phyloP scores from a whole-genome alignment of 2,329 filamentous ascomycete species.

The Bipolaris zeicola region DNA sequence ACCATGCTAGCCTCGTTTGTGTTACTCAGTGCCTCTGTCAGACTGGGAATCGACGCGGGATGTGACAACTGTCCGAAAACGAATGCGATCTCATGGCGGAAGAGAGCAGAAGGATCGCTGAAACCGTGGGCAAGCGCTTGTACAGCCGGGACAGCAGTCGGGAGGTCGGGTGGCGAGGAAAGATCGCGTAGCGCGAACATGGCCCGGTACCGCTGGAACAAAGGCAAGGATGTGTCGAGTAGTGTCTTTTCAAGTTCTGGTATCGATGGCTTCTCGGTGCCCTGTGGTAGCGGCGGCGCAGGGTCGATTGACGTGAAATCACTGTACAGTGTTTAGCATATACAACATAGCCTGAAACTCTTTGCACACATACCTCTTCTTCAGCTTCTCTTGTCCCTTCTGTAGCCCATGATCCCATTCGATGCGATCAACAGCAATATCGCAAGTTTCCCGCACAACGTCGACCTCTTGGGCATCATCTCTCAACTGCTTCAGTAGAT shows the following conservation, averaged over 20 bases:
- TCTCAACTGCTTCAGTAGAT: conserved; percentile 72
- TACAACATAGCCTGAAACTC: neutral
- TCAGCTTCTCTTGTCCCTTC: conserved; percentile 72
- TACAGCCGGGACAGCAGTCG: conserved; percentile 86
- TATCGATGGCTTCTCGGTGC: conserved; percentile 66
- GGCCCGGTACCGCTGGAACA: conserved; percentile 93
- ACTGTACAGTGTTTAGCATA: conserved; percentile 56
- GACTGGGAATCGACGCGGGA: conserved; percentile 91
- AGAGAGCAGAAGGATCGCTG: conserved; percentile 83
- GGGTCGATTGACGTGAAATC: conserved; percentile 96
- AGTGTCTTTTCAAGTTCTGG: conserved; percentile 75
- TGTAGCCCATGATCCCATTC: conserved; percentile 77
- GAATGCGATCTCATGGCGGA: conserved; percentile 97
- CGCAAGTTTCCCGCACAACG: conserved; percentile 92
- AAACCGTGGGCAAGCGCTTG: conserved; percentile 85
- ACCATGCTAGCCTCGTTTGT: conserved; percentile 91
- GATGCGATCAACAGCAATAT: conserved; percentile 93
- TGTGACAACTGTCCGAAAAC: conserved; percentile 97
- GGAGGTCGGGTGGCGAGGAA: conserved; percentile 87
- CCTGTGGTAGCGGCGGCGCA: conserved; percentile 81
- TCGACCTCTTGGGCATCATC: conserved; percentile 77
- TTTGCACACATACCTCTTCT: conserved; percentile 68
- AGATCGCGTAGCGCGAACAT: conserved; percentile 98
- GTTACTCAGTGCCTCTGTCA: conserved; percentile 79
- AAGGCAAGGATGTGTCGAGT: conserved; percentile 76